Evolutionary conservation across 2,329 filamentous ascomycete genomes (phyloP).

Genomic region (Xylaria sp.): DNA sequence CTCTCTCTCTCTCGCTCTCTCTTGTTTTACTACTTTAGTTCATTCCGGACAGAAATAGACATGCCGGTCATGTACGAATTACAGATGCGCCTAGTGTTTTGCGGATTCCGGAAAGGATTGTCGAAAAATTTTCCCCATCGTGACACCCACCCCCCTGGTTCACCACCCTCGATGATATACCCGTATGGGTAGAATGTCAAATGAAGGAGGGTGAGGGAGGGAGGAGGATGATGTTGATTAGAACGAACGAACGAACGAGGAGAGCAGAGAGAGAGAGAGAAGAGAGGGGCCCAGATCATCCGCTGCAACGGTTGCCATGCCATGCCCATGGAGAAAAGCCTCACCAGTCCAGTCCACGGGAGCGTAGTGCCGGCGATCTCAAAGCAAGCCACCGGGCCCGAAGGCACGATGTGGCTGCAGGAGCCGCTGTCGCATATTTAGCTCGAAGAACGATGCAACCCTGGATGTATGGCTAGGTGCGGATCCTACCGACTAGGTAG

Average conservation of each 20-base stretch:
- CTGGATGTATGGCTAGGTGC: constrained; percentile 9
- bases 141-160: no score
- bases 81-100: no score
- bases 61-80: no score
- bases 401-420: constrained; percentile 23
- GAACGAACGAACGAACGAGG: not conserved
- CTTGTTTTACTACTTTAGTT: no score
- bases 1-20: not conserved
- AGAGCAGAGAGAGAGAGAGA: no score
- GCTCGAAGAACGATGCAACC: constrained; percentile 20
- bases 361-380: constrained; percentile 17
- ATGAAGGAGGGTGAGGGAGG: no score
- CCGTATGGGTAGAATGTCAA: no score
- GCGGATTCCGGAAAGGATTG: no score
- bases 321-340: not conserved
- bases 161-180: no score
- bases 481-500: constrained; percentile 5
- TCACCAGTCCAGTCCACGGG: constrained; percentile 6
- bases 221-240: not conserved
- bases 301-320: not conserved
- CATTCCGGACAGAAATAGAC: no score
- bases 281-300: not conserved
- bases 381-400: constrained; percentile 19
- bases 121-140: no score
- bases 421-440: constrained; percentile 20